A percentile compares a stretch with the other conserved stretches of the same genome.
Evolutionary conservation across 805 yeast species (phyloP).

Genomic region (Teunomyces gatunensis): DNA sequence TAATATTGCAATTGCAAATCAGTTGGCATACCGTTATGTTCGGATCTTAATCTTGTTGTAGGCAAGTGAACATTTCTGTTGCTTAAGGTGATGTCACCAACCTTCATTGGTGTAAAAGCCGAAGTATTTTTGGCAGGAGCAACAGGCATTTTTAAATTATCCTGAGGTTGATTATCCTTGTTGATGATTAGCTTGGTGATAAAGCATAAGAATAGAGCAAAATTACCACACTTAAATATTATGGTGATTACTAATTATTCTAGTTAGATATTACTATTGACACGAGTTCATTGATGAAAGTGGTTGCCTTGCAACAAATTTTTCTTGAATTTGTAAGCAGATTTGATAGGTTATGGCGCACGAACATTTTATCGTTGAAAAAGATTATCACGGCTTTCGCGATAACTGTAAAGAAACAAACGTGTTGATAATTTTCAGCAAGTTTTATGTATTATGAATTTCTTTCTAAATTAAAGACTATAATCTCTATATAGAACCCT

Average conservation of each 20-base stretch:
- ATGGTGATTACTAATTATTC: background rate
- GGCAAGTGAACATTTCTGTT: constrained; percentile 52
- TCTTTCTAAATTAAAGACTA: no score
- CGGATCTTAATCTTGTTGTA: constrained; percentile 46
- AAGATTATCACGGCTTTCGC: no score
- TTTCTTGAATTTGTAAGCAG: no score
- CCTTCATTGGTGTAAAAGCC: constrained; percentile 43
- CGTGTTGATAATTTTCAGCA: no score
- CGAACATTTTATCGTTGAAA: no score
- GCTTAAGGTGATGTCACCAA: constrained; percentile 35
- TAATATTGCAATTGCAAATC: constrained; percentile 53
- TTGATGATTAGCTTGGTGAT: no score
- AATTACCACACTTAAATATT: background rate
- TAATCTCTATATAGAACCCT: no score
- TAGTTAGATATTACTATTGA: background rate
- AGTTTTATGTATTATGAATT: no score
- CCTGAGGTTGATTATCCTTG: background rate
- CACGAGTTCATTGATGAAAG: no score
- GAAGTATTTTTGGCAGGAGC: constrained; percentile 25
- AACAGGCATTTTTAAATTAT: background rate
- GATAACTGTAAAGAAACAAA: no score
- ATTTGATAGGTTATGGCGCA: no score
- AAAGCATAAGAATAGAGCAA: background rate
- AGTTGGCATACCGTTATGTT: constrained; percentile 38
- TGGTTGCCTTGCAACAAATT: no score